A percentile compares a stretch with the other conserved stretches of the same genome.
These are phyloP conservation scores for Mycena indigotica DNA, from an alignment of 768 basidiomycete genomes.

Conservation along the genomic window DNA sequence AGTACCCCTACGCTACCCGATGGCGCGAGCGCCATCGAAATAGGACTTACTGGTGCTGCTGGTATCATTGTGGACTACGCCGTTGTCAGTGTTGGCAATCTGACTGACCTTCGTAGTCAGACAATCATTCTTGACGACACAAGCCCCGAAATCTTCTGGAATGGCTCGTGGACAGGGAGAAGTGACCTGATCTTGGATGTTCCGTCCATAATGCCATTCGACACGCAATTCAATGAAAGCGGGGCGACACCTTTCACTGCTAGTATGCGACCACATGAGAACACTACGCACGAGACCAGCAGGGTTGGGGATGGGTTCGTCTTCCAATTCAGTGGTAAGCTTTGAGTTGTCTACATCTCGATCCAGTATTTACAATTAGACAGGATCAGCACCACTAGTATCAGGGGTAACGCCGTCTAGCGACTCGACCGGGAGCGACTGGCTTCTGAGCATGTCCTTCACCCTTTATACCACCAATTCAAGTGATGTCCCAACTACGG, in stretches of 20 bases:
- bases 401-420: not conserved
- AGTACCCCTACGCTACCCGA: not conserved
- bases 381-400: not conserved
- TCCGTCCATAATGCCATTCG: not conserved
- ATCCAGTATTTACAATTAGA: not conserved
- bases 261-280: not conserved
- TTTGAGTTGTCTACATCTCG: not conserved
- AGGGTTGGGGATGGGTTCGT: not conserved
- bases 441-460: not conserved
- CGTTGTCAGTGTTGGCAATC: not conserved
- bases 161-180: not conserved
- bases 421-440: not conserved
- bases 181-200: not conserved
- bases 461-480: not conserved
- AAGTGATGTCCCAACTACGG: not conserved
- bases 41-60: not conserved
- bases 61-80: not conserved
- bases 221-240: not conserved
- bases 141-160: not conserved
- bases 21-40: not conserved
- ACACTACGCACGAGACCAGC: not conserved
- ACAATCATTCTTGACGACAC: not conserved
- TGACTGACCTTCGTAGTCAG: not conserved
- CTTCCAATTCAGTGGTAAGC: constrained; percentile 1
- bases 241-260: not conserved